These are phyloP conservation scores for Paradendryphiella salina DNA, from an alignment of 2,329 filamentous ascomycete species.

Conservation along the genomic window DNA sequence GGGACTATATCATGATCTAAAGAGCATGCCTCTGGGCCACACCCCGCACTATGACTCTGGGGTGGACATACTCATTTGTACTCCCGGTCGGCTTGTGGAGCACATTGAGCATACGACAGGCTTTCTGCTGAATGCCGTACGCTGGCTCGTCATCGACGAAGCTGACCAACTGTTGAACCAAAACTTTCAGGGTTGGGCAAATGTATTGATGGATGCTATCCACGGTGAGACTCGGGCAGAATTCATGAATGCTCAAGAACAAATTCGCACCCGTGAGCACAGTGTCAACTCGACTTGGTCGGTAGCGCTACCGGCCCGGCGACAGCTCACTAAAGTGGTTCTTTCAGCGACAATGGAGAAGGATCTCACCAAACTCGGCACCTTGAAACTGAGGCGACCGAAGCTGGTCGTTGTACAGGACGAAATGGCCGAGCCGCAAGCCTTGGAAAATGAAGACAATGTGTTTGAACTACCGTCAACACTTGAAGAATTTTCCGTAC, in stretches of 20 bases:
- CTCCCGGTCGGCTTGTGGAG: slow-evolving; percentile 87
- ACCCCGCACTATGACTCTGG: slow-evolving; percentile 68
- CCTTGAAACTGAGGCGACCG: slow-evolving; percentile 72
- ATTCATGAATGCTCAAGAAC: slow-evolving; percentile 57
- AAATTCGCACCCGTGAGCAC: slow-evolving; percentile 52
- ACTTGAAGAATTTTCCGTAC: slow-evolving; percentile 53
- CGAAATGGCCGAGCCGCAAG: slow-evolving; percentile 29
- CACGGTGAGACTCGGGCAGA: slow-evolving; percentile 56
- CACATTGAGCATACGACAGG: slow-evolving; percentile 83
- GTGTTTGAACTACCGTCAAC: slow-evolving; percentile 61
- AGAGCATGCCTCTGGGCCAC: slow-evolving; percentile 60
- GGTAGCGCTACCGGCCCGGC: slow-evolving; percentile 35
- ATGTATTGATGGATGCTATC: slow-evolving; percentile 64
- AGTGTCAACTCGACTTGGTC: slow-evolving; percentile 44
- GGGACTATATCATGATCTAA: slow-evolving; percentile 45
- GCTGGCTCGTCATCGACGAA: slow-evolving; percentile 92
- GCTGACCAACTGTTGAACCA: slow-evolving; percentile 90
- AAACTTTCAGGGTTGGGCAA: slow-evolving; percentile 89
- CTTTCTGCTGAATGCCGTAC: slow-evolving; percentile 75
- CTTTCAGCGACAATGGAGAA: slow-evolving; percentile 91
- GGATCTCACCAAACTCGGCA: slow-evolving; percentile 77
- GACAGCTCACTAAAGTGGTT: slow-evolving; percentile 73
- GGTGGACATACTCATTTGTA: slow-evolving; percentile 87
- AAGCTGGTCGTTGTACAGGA: slow-evolving; percentile 75
- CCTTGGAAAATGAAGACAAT: slow-evolving; percentile 36